A percentile compares a stretch with the other conserved stretches of the same genome.
Evolutionary conservation across 257 asterid species (phyloP).

Genomic region (Fraxinus excelsior): DNA sequence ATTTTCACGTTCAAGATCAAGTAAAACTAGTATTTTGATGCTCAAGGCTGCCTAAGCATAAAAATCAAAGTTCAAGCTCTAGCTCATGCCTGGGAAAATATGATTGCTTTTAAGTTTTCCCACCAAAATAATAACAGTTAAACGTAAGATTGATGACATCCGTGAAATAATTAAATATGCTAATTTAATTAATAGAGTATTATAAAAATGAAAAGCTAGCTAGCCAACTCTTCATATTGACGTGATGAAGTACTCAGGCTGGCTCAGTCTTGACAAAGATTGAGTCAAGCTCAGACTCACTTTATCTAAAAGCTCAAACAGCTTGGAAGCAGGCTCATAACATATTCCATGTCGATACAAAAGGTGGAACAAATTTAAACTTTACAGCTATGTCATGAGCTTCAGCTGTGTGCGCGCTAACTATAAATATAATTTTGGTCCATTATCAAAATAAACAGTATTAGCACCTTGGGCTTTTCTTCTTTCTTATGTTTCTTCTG

Average conservation of each 20-base stretch:
- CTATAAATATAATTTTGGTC: background rate
- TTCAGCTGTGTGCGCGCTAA: no score
- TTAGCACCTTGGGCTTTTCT: constrained; percentile 84
- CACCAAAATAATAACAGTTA: background rate
- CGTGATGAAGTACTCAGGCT: background rate
- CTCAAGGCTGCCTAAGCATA: background rate
- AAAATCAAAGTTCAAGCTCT: background rate
- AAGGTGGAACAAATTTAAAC: background rate
- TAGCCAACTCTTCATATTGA: background rate
- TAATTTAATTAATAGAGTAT: background rate
- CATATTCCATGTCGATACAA: background rate
- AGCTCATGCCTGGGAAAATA: background rate
- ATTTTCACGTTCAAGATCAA: background rate
- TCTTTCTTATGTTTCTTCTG: constrained; percentile 61
- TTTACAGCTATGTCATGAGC: background rate
- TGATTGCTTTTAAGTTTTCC: background rate
- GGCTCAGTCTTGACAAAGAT: background rate
- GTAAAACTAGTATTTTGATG: no score
- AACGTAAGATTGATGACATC: background rate
- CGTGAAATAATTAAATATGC: background rate
- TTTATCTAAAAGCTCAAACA: background rate
- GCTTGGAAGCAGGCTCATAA: background rate
- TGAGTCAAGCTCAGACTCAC: background rate
- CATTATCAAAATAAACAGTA: constrained; percentile 3
- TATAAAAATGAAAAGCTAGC: background rate